Evolutionary conservation across 768 basidiomycete genomes (phyloP).

Genomic region (Astraeus odoratus): DNA sequence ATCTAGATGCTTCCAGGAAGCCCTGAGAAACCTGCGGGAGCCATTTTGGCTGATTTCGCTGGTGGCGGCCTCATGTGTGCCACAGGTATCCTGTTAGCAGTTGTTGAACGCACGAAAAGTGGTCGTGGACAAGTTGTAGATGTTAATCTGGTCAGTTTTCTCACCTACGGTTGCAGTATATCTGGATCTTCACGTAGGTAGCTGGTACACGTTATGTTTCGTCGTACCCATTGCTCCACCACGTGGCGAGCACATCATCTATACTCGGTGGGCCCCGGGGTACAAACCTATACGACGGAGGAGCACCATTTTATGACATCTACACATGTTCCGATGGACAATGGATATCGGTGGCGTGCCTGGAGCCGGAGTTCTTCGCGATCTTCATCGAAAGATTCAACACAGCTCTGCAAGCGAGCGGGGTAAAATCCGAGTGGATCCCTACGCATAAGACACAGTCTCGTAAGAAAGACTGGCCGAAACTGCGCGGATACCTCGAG

Average conservation of each 20-base stretch:
- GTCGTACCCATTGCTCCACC: constrained; percentile 60
- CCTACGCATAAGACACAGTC: constrained; percentile 42
- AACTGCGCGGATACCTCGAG: constrained; percentile 48
- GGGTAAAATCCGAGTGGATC: constrained; percentile 44
- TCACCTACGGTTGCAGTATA: constrained; percentile 23
- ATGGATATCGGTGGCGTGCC: constrained; percentile 72
- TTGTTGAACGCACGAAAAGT: constrained; percentile 58
- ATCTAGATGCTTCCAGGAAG: constrained; percentile 62
- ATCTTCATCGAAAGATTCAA: constrained; percentile 53
- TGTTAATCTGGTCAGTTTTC: constrained; percentile 58
- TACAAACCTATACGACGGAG: constrained; percentile 62
- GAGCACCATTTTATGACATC: constrained; percentile 70
- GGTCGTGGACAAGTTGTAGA: constrained; percentile 71
- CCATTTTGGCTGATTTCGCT: constrained; percentile 76
- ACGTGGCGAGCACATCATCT: constrained; percentile 25
- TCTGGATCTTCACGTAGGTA: too few species aligned
- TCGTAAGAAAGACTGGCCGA: constrained; percentile 49
- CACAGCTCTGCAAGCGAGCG: constrained; percentile 37
- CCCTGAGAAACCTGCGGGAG: constrained; percentile 58
- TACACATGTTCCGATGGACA: constrained; percentile 67
- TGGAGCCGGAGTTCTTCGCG: constrained; percentile 68
- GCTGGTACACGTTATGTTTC: constrained; percentile 75
- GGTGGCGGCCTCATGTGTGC: constrained; percentile 73
- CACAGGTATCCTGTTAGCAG: constrained; percentile 65
- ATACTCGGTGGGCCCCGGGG: constrained; percentile 43